These are phyloP conservation scores for Ascochyta clinopodiicola DNA, from an alignment of 2,329 filamentous ascomycete species.

Conservation along the genomic window DNA sequence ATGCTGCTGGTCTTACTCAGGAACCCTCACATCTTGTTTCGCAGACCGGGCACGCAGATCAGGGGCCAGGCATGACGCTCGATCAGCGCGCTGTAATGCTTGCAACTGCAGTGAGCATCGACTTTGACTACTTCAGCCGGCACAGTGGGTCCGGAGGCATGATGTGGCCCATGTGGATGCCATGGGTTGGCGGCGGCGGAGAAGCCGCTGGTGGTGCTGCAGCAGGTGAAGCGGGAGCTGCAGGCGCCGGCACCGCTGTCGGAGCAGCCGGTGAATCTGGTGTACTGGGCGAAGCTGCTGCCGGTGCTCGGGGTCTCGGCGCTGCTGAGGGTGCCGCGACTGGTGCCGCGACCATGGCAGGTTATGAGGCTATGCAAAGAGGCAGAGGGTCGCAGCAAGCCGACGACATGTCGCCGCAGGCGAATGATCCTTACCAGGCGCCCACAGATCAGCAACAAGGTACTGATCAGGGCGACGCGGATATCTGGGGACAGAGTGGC, in stretches of 20 bases:
- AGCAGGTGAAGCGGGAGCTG: slow-evolving; percentile 46
- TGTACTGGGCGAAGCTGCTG: slow-evolving; percentile 57
- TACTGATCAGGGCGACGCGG: slow-evolving; percentile 25
- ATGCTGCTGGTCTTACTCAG: slow-evolving; percentile 57
- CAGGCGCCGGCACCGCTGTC: slow-evolving; percentile 40
- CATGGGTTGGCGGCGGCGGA: slow-evolving; percentile 50
- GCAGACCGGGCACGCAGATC: slow-evolving; percentile 40
- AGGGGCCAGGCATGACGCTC: slow-evolving; percentile 63
- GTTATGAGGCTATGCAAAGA: slow-evolving; percentile 68
- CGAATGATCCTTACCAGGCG: slow-evolving; percentile 30
- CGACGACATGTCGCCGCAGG: slow-evolving; percentile 40
- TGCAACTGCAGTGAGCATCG: slow-evolving; percentile 68
- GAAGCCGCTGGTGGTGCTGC: slow-evolving; percentile 46
- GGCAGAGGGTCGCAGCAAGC: slow-evolving; percentile 45
- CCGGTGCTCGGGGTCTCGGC: slow-evolving; percentile 49
- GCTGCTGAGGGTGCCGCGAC: slow-evolving; percentile 53
- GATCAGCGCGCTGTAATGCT: slow-evolving; percentile 72
- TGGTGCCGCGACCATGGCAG: slow-evolving; percentile 66
- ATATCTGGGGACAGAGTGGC: slow-evolving; percentile 37
- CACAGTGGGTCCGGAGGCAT: slow-evolving; percentile 59
- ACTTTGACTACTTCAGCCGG: slow-evolving; percentile 72
- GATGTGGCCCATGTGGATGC: slow-evolving; percentile 59
- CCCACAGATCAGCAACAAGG: slow-evolving; percentile 29
- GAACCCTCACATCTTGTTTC: slow-evolving; percentile 50
- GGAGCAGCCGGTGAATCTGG: slow-evolving; percentile 53